A percentile compares a stretch with the other conserved stretches of the same genome.
phyloP scores from a whole-genome alignment of 257 asterid species.

The Petrea volubilis region DNA sequence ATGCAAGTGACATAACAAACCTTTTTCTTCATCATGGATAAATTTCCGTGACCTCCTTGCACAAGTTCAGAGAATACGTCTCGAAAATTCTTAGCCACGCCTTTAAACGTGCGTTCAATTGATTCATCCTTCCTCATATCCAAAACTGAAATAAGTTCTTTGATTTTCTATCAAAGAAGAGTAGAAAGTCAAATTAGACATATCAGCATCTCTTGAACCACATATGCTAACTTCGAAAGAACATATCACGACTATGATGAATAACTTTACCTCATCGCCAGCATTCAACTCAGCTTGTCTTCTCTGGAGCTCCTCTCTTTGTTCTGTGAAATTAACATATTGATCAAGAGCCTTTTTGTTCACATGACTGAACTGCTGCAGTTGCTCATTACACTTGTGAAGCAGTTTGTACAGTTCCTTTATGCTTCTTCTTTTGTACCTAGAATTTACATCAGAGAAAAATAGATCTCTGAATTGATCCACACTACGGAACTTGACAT shows the following conservation, averaged over 20 bases:
- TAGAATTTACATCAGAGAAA: conserved; percentile 31
- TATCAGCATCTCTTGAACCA: conserved; percentile 18
- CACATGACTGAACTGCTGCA: conserved; percentile 94
- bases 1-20: conserved; percentile 43
- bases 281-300: conserved; percentile 97
- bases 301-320: conserved; percentile 89
- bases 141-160: conserved; percentile 87
- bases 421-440: conserved; percentile 72
- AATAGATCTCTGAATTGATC: conserved; percentile 10
- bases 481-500: not conserved
- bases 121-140: conserved; percentile 99
- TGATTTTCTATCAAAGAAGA: conserved; percentile 74
- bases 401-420: conserved; percentile 85
- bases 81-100: conserved; percentile 95
- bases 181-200: conserved; percentile 18
- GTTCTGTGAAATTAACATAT: conserved; percentile 95
- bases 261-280: conserved; percentile 82
- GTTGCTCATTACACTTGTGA: conserved; percentile 93
- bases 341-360: conserved; percentile 98
- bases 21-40: conserved; percentile 98
- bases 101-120: conserved; percentile 97
- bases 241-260: conserved; percentile 16
- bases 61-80: conserved; percentile 97
- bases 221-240: conserved; percentile 4
- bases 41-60: conserved; percentile 95